Base-by-base conservation (phyloP, 2,329 filamentous ascomycete species). In the Diaporthe citri region DNA sequence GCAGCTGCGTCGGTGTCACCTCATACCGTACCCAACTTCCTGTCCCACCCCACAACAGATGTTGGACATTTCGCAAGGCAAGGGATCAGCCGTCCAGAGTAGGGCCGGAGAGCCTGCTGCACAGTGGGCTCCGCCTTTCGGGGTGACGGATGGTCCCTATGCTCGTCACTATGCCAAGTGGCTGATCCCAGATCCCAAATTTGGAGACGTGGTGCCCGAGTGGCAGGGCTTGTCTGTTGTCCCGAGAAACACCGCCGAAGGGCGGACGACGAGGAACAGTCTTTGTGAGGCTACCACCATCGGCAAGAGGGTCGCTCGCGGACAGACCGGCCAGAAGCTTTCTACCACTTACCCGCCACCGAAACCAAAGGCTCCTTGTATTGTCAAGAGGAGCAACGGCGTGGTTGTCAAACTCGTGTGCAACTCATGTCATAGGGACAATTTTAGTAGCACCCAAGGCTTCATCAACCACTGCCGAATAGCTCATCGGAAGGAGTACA, bases 401-500 rank as follows among this genome's bases (percentile, higher is more conserved):
- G 89, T 94, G 81, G 92, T 93, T 77, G 96, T 98, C 77, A 97
- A 97, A 84, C 89, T 98, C 66, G 93, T 97, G 77, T 99, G 97
- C 86, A 85, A 94, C 75, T 94, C 97, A 83, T 98, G 97, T 84
- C 90, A 95, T 67, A 90, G 96, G 77, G 94, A 95, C 82, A 95
- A 98, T 83, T 98, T 98, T 81, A 96, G 94, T 73, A 98, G 96
- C 85, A 97, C 96, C 0, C 97, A 98, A 84, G 97, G 97, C n/a
- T 98, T 98, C 85, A 97, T 99, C 86, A 99, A 99, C 82, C 97
- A 99, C 82, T 98, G 96, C 82, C 95, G 97, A 74, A 98, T 99
- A 80, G 95, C 96, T 36, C 97, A 99, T 85, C 94, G 93, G 82
- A 90, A 95, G 75, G 95, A 97, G 77, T 98, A 96, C 87, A 96